Base-by-base conservation (phyloP, 176 grass and related monocot species). In the Bonia amplexicaulis region DNA sequence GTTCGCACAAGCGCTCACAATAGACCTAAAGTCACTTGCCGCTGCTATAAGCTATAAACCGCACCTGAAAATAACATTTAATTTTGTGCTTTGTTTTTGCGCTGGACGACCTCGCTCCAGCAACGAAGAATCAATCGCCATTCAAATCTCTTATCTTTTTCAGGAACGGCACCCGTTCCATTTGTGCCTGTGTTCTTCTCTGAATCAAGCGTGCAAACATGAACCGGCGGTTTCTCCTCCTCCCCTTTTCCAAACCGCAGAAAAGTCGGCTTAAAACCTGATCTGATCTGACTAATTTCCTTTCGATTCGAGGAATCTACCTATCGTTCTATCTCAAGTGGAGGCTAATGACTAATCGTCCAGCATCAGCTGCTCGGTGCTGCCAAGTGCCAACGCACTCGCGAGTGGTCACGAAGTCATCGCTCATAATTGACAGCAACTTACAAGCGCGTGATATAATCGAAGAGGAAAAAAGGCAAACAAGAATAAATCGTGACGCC, bases 311-410 rank as follows among this genome's bases (percentile, higher is more conserved):
- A 45, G 31, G 71, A 76, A 84, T 74, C 61, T 22, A 23, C 46
- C 25, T 13, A 29, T 37, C 25, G 33, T 54, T 58, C 19, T 19
- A 53, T 26, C 69, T 76, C 45, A 29, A 77, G 78, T 90, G 88
- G 88, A 77, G 62, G 51, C 33, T 44, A 69, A 8, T 27, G 48
- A 15, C 26, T 35, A 44, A 26, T 52, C 66, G 33, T 52, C 53
- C 80, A 51, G 80, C 73, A 54, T 78, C 86, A 52, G 9, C 82
- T 31, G 12, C 26, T 73, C 41, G 55, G 80, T 57, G 79, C 10
- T 70, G 66, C 88, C 88, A 78, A 78, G 66, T 57, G 79, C 84
- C 84, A 40, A 35, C 78, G 88, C 84, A 86, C 84, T 90, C 73
- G 33, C 17, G 70, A 78, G 84, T 86, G 84, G 66, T 67, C 72